Evolutionary conservation across 2,329 filamentous ascomycete species (phyloP), one percentile per base, ranked within the genome.

Genomic region (Chaetomiaceae sp.): DNA sequence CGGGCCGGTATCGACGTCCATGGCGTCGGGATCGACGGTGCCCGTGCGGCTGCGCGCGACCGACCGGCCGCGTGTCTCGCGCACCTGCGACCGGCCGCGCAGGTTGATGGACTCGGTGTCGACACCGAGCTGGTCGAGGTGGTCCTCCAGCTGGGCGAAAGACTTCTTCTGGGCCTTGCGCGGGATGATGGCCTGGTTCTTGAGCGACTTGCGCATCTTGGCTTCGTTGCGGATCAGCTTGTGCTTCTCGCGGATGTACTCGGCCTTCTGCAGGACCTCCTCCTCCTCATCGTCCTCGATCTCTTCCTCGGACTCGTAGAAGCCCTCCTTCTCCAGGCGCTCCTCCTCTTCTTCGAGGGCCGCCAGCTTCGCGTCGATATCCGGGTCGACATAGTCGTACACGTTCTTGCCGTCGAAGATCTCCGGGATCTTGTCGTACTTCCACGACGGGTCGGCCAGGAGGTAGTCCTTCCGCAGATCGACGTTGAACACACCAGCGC

Each of bases 291-390:
- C 89, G 65, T 96, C 91, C 63, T 93, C 90, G 52, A 95, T 78
- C 50, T 89, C 78, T 58, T 78, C 79, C 57, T 92, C 87, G 3
- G 87, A 90, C 39, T 96, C 88, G 72, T 99, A 99, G 77, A 87
- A 96, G 53, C 93, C 93, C 58, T 96, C 89, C 7, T 83, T 85
- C 70, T 96, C 87, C 13, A 97, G 81, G 62, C 86, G 86, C 73
- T 96, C 92, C 69, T 99, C 93, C 66, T 99, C 95, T 56, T 91
- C 91, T 70, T 99, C 93, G 30, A 99, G 78, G 50, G 89, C 89
- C 45, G 86, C 85, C 44, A 99, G 81, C 75, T 96, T 97, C 60
- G 83, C 80, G 64, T 96, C 93, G 66, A 99, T 99, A 50, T 99
- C 95, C 1, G 92, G 91, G 64, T 97, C 93, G 65, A 99, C 83